Conservation (phyloP, 1,139 yeast genomes). For the Pneumocystis jirovecii region DNA sequence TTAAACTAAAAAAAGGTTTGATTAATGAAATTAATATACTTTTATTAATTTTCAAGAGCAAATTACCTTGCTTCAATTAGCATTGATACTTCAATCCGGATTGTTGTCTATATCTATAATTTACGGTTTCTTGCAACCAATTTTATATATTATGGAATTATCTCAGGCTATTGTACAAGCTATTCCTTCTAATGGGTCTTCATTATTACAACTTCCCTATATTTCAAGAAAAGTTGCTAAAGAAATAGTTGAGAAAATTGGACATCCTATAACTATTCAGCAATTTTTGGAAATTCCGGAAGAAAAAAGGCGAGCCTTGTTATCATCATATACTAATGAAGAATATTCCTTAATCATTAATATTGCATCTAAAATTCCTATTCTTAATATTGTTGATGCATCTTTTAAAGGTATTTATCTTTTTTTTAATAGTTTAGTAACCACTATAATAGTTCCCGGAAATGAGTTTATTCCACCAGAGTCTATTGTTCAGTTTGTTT, state of each 20-base stretch:
- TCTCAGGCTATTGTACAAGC: constrained; percentile 70
- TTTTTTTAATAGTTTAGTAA: background rate
- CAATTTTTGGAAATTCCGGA: constrained; percentile 46
- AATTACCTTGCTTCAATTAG: constrained; percentile 35
- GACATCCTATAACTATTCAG: constrained; percentile 42
- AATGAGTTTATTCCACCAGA: constrained; percentile 62
- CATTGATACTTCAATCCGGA: constrained; percentile 56
- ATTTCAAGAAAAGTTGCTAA: constrained; percentile 28
- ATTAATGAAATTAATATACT: background rate
- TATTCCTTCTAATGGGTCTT: constrained; percentile 40
- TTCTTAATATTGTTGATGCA: constrained; percentile 52
- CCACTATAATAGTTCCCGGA: constrained; percentile 48
- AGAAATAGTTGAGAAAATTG: constrained; percentile 23
- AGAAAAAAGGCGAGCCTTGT: constrained; percentile 39
- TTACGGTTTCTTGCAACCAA: constrained; percentile 58
- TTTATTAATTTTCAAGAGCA: constrained; percentile 23
- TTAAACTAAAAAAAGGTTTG: background rate
- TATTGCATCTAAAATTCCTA: constrained; percentile 55
- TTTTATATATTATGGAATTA: constrained; percentile 48
- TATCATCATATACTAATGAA: constrained; percentile 36
- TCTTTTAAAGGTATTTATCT: constrained; percentile 35
- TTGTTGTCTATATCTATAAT: constrained; percentile 67
- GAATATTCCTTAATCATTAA: constrained; percentile 37
- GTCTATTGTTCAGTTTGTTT: constrained; percentile 56
- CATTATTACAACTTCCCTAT: constrained; percentile 67